Base-by-base conservation (phyloP, 805 yeast species). In the Nakazawaea siamensis region DNA sequence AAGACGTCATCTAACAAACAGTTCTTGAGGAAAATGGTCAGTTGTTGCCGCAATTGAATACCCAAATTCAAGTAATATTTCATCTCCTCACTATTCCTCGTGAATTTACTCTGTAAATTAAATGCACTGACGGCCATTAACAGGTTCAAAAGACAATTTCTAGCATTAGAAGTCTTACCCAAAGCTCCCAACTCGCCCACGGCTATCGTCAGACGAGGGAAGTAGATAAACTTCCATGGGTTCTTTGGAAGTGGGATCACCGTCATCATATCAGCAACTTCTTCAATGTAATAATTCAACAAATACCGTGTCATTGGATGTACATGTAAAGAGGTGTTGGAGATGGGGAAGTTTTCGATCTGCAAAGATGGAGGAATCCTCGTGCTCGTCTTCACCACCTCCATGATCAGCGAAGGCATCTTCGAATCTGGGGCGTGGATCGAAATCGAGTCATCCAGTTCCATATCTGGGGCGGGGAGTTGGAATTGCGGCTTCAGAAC, bases 181-280 rank as follows among this genome's bases (percentile, higher is more conserved):
- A 78, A 53, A 2, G 87, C 77, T 18, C 78, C 71, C 18, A 84
- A 57, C 49, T 86, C 95, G 4, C 95, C 95, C 18, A 86, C 63
- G 0, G 94, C 94, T 63, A 73, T 66, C 21, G 82, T 56, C 1
- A 94, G 95, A 33, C 92, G 57, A 0, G 95, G 94, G 41, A 85
- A 76, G 54, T 83, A 85, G n/a, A 84, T 74, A 2, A 80, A 76
- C 47, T 80, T 80, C 95, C 95, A 86, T 1, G 95, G 94, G 50
- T 83, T 86, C 42, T 79, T 81, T 0, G 82, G 73, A 17, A 73
- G 54, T 1, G 79, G 79, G 27, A 73, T 69, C 17, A 73, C 80
- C 1, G 79, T 73, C 79, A 73, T 73, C 58, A 51, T 71, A 51
- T 83, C 92, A 0, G 90, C 90, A 1, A 86, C 92, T 43, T 77